Evolutionary conservation across 768 basidiomycete genomes (phyloP), one percentile per base, ranked within the genome.

Genomic region (Leccinum uliginosum): DNA sequence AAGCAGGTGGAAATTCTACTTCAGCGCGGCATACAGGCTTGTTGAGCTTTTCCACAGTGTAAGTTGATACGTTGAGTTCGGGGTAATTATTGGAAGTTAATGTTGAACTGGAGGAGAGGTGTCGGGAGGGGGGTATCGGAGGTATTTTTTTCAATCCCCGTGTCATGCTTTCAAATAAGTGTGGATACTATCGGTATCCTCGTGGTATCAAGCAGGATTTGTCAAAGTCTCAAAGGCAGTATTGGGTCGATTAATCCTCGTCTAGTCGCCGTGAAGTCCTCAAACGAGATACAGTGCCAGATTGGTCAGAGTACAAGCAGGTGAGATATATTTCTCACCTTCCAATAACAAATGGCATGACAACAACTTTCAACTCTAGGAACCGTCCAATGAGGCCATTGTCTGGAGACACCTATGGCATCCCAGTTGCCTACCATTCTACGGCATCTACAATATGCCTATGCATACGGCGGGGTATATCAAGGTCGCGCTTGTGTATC

Each of bases 371-470:
- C 0, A 17, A 35, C 15, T 9, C 14, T n/a, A 73, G 71, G 34
- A 52, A 43, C 60, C 71, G 23, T 62, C 63, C 23, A 64, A 64
- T 10, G 75, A 77, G 46, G 70, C 71, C 14, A 59, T 71, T 17
- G 38, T 70, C 50, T 77, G 75, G 74, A 62, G 63, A 6, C 65
- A 74, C 55, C 47, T 76, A 7, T 61, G 53, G 0, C 76, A 77
- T 52, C 61, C 65, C 0, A 74, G 74, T 35, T 68, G 76, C 24
- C 59, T 76, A 23, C 74, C 73, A 3, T 56, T 76, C 23, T 68
- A 71, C 59, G 74, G 75, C 2, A 47, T 72, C 17, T 76, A 65
- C 45, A 21, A 4, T 24, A 57, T 62, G 12, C 53, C 65, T 26
- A 34, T 12, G 34, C 5, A 6, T 29, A 32, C 10, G 4, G 51